These are phyloP conservation scores for Pedinophyceae sp. DNA, from an alignment of 139 green algal species.

Conservation along the genomic window DNA sequence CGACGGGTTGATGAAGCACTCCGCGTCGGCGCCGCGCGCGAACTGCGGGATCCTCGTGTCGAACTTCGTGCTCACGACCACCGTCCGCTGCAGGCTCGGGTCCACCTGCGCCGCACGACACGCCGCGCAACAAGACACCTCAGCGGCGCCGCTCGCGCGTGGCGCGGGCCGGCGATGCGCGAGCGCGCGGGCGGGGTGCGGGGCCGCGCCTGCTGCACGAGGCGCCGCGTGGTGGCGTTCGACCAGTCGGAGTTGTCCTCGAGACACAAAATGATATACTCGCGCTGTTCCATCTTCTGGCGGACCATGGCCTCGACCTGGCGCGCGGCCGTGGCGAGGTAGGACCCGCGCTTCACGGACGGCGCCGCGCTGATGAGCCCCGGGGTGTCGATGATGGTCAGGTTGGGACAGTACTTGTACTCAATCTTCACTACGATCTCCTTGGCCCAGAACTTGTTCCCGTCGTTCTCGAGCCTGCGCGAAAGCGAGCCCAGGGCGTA, in stretches of 20 bases:
- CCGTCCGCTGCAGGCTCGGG: slow-evolving; percentile 67
- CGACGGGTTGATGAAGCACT: slow-evolving; percentile 71
- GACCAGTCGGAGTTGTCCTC: slow-evolving; percentile 87
- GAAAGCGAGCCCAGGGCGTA: no score
- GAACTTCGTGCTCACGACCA: slow-evolving; percentile 91
- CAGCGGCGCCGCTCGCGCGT: no score
- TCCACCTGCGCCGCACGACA: slow-evolving; percentile 43
- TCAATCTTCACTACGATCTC: slow-evolving; percentile 91
- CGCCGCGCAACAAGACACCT: no score
- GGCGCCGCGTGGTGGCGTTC: slow-evolving; percentile 77
- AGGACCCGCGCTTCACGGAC: not conserved
- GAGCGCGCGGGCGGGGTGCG: no score
- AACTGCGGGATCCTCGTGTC: slow-evolving; percentile 91
- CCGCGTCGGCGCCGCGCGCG: slow-evolving; percentile 58
- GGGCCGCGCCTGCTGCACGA: slow-evolving; percentile 81
- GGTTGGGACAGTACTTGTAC: slow-evolving; percentile 89
- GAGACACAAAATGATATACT: slow-evolving; percentile 93
- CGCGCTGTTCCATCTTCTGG: slow-evolving; percentile 73
- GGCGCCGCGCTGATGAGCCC: slow-evolving; percentile 84
- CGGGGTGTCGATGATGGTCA: slow-evolving; percentile 95
- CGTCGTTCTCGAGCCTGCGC: slow-evolving; percentile 68
- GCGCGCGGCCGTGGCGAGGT: slow-evolving; percentile 2
- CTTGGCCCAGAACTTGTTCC: slow-evolving; percentile 68
- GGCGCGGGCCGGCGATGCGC: no score
- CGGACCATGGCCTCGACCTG: slow-evolving; percentile 76